phyloP scores from a whole-genome alignment of 2,329 filamentous ascomycete genomes.

The Ceratocystis cubensis region DNA sequence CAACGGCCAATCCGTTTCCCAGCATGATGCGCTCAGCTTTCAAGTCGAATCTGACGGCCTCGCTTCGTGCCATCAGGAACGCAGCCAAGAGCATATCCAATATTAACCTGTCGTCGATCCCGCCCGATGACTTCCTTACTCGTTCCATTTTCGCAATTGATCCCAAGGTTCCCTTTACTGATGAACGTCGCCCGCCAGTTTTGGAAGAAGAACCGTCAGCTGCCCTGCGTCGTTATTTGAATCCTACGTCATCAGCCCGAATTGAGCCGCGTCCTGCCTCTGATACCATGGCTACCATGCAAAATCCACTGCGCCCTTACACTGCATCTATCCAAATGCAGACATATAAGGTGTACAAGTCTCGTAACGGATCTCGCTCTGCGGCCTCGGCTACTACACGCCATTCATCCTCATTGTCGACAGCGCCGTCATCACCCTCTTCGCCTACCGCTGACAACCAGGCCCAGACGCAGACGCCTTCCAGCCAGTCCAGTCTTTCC shows the following conservation, averaged over 20 bases:
- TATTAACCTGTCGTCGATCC: slow-evolving; percentile 51
- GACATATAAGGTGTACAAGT: slow-evolving; percentile 50
- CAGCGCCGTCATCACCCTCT: slow-evolving; percentile 24
- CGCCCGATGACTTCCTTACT: slow-evolving; percentile 54
- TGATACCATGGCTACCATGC: slow-evolving; percentile 23
- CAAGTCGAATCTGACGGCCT: slow-evolving; percentile 58
- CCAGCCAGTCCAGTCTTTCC: slow-evolving; percentile 26
- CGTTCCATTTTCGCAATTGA: slow-evolving; percentile 56
- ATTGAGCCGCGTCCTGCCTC: slow-evolving; percentile 22
- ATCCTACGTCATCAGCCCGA: slow-evolving; percentile 36
- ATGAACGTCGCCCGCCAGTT: slow-evolving; percentile 51
- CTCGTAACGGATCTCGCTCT: slow-evolving; percentile 29
- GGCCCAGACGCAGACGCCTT: slow-evolving; percentile 28
- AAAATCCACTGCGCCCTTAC: slow-evolving; percentile 32
- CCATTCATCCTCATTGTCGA: slow-evolving; percentile 27
- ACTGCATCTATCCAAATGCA: slow-evolving; percentile 61
- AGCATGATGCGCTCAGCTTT: slow-evolving; percentile 34
- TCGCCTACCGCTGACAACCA: slow-evolving; percentile 15
- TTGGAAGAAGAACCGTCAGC: slow-evolving; percentile 53
- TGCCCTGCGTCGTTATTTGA: slow-evolving; percentile 54
- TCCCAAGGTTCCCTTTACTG: slow-evolving; percentile 52
- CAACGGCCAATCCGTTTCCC: slow-evolving; percentile 14
- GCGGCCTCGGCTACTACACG: slow-evolving; percentile 26
- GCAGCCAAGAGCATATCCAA: slow-evolving; percentile 51
- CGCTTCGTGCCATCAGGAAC: slow-evolving; percentile 49